phyloP scores from a whole-genome alignment of 176 grass and related monocot species.

The Triticum aestivum region DNA sequence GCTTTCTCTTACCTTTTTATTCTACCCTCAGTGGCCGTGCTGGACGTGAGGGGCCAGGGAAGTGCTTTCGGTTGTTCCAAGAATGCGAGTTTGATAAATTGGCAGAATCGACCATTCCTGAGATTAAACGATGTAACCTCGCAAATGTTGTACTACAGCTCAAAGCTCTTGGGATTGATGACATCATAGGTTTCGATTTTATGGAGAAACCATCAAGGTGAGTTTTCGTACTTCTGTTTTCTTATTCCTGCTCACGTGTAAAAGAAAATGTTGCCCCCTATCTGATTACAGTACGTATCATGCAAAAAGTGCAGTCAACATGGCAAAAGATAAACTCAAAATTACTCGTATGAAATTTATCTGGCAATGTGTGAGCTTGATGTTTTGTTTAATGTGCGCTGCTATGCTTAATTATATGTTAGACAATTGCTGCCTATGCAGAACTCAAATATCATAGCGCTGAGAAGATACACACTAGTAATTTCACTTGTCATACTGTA shows the following conservation, averaged over 20 bases:
- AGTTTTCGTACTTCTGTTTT: conserved; percentile 3
- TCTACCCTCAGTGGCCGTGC: conserved; percentile 67
- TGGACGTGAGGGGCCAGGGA: conserved; percentile 79
- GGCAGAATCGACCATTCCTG: conserved; percentile 79
- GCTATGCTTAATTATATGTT: neutral
- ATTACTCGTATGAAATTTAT: conserved; percentile 10
- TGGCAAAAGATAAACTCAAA: neutral
- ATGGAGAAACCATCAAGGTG: conserved; percentile 97
- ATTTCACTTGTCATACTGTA: neutral
- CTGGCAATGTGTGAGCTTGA: neutral
- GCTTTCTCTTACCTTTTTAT: conserved; percentile 16
- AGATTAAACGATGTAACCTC: conserved; percentile 95
- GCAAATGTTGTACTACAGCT: conserved; percentile 93
- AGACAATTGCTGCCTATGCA: neutral
- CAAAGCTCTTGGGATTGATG: conserved; percentile 95
- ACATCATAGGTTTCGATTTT: conserved; percentile 94
- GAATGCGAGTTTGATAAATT: conserved; percentile 87
- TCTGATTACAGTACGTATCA: neutral
- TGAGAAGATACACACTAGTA: neutral
- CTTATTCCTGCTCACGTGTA: neutral
- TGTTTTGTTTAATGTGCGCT: neutral
- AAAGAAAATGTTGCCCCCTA: neutral
- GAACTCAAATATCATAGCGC: neutral
- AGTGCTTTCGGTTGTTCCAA: conserved; percentile 79
- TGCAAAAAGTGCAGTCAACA: neutral